phyloP scores from a whole-genome alignment of 2,329 filamentous ascomycete genomes.

The Calonectria hawksworthii region DNA sequence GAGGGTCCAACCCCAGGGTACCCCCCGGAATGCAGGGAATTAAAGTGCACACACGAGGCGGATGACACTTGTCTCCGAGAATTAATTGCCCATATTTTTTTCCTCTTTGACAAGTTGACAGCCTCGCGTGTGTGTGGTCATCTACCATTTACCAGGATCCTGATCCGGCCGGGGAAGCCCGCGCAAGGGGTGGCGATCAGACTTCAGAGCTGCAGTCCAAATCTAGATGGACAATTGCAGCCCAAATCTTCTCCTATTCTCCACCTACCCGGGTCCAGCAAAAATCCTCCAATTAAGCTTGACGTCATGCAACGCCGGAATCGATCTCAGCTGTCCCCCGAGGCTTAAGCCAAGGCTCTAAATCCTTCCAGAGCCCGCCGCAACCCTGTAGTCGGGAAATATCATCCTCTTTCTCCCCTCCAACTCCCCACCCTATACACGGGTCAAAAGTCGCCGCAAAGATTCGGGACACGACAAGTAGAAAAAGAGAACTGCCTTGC shows the following conservation, averaged over 20 bases:
- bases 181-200: background rate
- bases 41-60: background rate
- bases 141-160: background rate
- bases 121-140: background rate
- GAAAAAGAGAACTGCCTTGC: background rate
- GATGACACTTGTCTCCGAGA: background rate
- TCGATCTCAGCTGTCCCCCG: background rate
- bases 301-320: constrained; percentile 12
- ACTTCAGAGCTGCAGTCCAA: background rate
- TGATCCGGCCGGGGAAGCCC: background rate
- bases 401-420: background rate
- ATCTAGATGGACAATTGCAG: background rate
- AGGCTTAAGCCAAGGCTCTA: background rate
- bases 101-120: constrained; percentile 1
- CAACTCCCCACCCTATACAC: constrained; percentile 1
- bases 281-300: background rate
- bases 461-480: background rate
- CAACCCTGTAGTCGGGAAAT: background rate
- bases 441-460: no score
- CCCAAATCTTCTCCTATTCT: constrained; percentile 8
- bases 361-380: background rate
- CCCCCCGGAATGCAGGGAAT: background rate
- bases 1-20: background rate
- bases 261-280: background rate
- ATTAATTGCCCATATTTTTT: background rate